These are phyloP conservation scores for Pseudisothecium myosuroides DNA, from an alignment of 225 moss, liverwort and hornwort species.

Conservation along the genomic window DNA sequence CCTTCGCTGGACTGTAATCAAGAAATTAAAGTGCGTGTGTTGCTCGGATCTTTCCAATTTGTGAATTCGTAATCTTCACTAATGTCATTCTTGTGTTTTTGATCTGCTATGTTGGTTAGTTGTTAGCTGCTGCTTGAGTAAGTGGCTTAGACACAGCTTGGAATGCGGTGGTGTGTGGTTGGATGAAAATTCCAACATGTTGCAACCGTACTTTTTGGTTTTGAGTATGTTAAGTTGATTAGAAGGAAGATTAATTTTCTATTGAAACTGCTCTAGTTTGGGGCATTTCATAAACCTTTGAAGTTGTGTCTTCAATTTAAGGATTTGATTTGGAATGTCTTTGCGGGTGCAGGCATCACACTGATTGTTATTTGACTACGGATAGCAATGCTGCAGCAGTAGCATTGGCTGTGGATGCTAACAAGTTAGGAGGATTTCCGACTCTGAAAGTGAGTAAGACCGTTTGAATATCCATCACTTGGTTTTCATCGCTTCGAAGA, in stretches of 20 bases:
- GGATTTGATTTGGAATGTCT: neutral
- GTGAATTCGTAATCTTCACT: neutral
- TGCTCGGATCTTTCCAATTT: neutral
- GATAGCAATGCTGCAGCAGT: slow-evolving; percentile 24
- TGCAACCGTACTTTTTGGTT: neutral
- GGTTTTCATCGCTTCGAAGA: neutral
- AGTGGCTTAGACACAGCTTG: neutral
- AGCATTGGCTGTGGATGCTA: slow-evolving; percentile 16
- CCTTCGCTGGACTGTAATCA: neutral
- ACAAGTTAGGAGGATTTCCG: slow-evolving; percentile 27
- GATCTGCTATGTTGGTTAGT: neutral
- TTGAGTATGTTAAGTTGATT: neutral
- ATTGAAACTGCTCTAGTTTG: neutral
- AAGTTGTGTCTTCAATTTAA: neutral
- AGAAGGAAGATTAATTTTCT: neutral
- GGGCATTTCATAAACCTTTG: neutral
- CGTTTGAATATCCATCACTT: neutral
- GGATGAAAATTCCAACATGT: neutral
- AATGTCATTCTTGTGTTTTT: neutral
- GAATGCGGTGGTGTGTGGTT: neutral
- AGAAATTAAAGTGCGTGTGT: neutral
- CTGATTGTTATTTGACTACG: slow-evolving; percentile 25
- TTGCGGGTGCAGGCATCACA: slow-evolving; percentile 33
- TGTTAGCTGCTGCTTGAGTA: neutral
- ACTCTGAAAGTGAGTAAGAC: slow-evolving; percentile 22